Conservation (phyloP, 768 basidiomycete genomes). For the Mrakia frigida region DNA sequence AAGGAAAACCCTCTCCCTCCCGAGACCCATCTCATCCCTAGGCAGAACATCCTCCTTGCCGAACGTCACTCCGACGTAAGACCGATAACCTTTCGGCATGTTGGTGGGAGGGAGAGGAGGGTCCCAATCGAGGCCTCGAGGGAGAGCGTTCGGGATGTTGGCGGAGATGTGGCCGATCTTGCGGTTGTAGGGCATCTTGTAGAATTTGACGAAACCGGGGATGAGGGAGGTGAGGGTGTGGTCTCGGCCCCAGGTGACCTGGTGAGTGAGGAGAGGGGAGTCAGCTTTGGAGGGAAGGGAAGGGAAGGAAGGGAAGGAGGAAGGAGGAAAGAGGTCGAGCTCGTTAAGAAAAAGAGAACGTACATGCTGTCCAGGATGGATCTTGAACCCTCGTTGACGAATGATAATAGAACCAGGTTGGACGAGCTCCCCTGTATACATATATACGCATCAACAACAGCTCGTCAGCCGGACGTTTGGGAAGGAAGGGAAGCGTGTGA, state of each 20-base stretch:
- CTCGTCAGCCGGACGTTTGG: neutral
- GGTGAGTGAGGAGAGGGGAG: conserved; percentile 1
- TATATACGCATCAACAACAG: neutral
- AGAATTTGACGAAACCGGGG: conserved; percentile 92
- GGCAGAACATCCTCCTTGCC: conserved; percentile 80
- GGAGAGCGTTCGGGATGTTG: conserved; percentile 32
- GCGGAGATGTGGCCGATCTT: conserved; percentile 30
- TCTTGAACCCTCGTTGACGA: conserved; percentile 83
- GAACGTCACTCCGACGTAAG: conserved; percentile 68
- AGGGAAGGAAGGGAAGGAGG: neutral
- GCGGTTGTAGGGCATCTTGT: conserved; percentile 45
- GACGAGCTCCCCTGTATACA: conserved; percentile 70
- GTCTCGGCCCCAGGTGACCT: conserved; percentile 89
- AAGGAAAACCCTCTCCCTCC: conserved; percentile 79
- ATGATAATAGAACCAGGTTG: conserved; percentile 94
- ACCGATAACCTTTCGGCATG: conserved; percentile 38
- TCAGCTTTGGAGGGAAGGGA: neutral
- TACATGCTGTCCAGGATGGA: conserved; percentile 92
- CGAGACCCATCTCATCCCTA: conserved; percentile 63
- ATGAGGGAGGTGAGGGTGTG: conserved; percentile 87
- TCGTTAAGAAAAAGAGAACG: conserved; percentile 40
- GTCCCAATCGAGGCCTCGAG: conserved; percentile 20
- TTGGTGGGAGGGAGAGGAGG: conserved; percentile 34
- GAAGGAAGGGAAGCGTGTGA: no score
- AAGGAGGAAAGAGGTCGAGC: neutral